A percentile compares a stretch with the other conserved stretches of the same genome.
phyloP scores from a whole-genome alignment of 352 stramenopile species.

The Phytopythium boreale region DNA sequence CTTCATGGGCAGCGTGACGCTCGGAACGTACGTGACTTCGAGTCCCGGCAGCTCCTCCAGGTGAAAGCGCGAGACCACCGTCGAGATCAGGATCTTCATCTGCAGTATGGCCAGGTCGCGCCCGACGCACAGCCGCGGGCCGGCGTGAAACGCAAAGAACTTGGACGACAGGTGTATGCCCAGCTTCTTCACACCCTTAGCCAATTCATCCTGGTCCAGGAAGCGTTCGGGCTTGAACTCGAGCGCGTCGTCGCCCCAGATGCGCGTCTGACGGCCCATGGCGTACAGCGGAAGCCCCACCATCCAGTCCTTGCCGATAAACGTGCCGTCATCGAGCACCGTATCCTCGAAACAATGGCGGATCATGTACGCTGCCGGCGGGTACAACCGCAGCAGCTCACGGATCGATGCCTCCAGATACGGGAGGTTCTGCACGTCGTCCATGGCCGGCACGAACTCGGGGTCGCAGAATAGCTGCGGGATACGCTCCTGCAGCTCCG shows the following conservation, averaged over 20 bases:
- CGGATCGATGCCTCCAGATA: constrained; percentile 61
- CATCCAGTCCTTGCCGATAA: constrained; percentile 48
- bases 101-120: constrained; percentile 34
- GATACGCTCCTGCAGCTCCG: constrained; percentile 34
- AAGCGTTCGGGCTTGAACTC: constrained; percentile 55
- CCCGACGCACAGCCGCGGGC: constrained; percentile 15
- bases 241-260: constrained; percentile 62
- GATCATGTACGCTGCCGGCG: constrained; percentile 30
- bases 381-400: constrained; percentile 67
- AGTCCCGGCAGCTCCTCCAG: constrained; percentile 24
- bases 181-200: background rate
- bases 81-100: constrained; percentile 34
- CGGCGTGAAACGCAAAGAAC: constrained; percentile 10
- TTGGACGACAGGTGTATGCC: constrained; percentile 25
- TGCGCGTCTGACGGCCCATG: constrained; percentile 37
- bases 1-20: constrained; percentile 43
- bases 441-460: constrained; percentile 24
- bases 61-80: constrained; percentile 29
- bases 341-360: constrained; percentile 42
- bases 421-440: constrained; percentile 44
- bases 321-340: constrained; percentile 68
- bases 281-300: constrained; percentile 54
- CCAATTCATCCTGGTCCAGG: constrained; percentile 38
- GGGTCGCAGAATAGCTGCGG: constrained; percentile 18
- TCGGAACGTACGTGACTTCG: constrained; percentile 26